A percentile compares a stretch with the other conserved stretches of the same genome.
phyloP scores from a whole-genome alignment of 164 flowering plant genomes.

The Cinnamomum micranthum region DNA sequence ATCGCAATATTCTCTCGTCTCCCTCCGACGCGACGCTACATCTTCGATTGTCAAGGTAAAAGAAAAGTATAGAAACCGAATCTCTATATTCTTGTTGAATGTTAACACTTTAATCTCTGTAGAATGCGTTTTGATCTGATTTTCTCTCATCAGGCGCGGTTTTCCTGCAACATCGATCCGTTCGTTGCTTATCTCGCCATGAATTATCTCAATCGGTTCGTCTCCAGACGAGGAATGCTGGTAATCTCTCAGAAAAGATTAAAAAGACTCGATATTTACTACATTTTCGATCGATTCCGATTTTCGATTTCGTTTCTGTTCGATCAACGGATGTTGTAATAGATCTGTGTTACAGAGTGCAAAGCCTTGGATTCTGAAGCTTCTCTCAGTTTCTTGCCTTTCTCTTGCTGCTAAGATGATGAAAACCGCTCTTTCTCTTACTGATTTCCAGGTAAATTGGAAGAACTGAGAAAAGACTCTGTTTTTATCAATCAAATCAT shows the following conservation, averaged over 20 bases:
- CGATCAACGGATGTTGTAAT: background rate
- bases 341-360: conserved; percentile 34
- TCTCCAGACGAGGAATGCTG: conserved; percentile 40
- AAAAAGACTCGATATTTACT: background rate
- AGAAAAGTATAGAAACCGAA: background rate
- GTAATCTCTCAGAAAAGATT: conserved; percentile 21
- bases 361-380: conserved; percentile 54
- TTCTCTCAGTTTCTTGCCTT: conserved; percentile 44
- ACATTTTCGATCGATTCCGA: background rate
- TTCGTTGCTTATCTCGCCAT: conserved; percentile 50
- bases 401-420: conserved; percentile 68
- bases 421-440: conserved; percentile 28
- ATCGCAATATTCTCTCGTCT: conserved; percentile 10
- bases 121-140: background rate
- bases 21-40: conserved; percentile 33
- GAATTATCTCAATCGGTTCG: conserved; percentile 68
- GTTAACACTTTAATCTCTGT: no score
- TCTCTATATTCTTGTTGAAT: no score
- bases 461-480: background rate
- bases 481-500: background rate
- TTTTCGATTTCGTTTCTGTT: no score
- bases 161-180: conserved; percentile 34
- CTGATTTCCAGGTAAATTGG: conserved; percentile 46
- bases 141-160: background rate
- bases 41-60: conserved; percentile 42